Evolutionary conservation across 1,284 basidiomycete genomes (phyloP), one percentile per base, ranked within the genome.

Genomic region (Leccinum griseonigrum): DNA sequence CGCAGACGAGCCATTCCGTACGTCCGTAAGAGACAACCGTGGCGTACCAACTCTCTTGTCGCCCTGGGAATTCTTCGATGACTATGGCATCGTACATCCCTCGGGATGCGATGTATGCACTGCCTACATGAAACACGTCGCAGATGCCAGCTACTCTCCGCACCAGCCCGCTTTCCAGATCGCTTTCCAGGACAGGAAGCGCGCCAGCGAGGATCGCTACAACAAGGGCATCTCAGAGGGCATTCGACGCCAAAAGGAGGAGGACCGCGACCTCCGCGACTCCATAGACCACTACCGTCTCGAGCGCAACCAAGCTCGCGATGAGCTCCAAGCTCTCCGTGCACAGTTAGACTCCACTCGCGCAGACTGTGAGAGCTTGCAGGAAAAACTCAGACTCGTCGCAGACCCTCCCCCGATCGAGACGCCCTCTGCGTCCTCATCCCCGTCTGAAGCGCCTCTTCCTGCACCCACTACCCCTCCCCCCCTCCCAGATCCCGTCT

Each of bases 21-120:
- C 34, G 2, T 46, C 67, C 34, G 52, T 67, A 57, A 64, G 72
- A 66, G 72, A 74, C 55, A 74, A 54, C 36, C 75, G 75, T 36
- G 73, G 71, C 26, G 59, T 74, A 2, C 72, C 72, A 9, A 74
- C 72, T 4, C 75, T 74, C 29, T 57, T 74, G 46, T 75, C 75
- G 0, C 72, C 72, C 6, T 80, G 79, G 78, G 75, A 72, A 64
- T 75, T 69, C 69, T 71, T 78, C 63, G 72, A 78, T 3, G 72
- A 72, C 60, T 79, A 77, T 64, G 80, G 80, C 16, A 71, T 82
- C 34, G 74, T 81, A 3, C 80, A 81, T 59, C 71, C 73, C 1
- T 73, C 74, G 1, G 76, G 73, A 59, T 81, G 81, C 64, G 68
- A 68, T 3, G 69, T 71, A 8, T 81, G 80, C 61, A 66, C 73